These are phyloP conservation scores for Neurospora sublineolata DNA, from an alignment of 495 filamentous ascomycete species.

Conservation along the genomic window DNA sequence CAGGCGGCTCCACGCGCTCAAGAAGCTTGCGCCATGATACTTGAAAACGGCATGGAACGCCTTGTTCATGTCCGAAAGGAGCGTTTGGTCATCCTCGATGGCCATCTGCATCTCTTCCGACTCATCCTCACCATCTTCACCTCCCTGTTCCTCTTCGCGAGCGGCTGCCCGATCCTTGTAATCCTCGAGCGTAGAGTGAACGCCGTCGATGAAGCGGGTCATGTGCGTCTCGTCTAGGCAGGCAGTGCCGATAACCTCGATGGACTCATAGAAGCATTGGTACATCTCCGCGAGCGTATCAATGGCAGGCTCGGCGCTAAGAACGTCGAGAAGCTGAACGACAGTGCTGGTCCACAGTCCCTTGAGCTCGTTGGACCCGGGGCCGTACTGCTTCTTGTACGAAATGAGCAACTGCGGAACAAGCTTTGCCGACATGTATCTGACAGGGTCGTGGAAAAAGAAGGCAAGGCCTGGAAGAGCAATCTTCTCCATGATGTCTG, in stretches of 20 bases:
- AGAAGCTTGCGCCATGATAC: slow-evolving; percentile 75
- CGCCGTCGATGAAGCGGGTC: slow-evolving; percentile 73
- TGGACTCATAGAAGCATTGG: slow-evolving; percentile 98
- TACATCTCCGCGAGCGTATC: slow-evolving; percentile 99
- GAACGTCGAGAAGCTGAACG: slow-evolving; percentile 82
- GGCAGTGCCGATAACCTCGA: slow-evolving; percentile 82
- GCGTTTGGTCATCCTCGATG: slow-evolving; percentile 92
- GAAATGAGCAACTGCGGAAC: slow-evolving; percentile 91
- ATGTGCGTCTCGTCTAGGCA: slow-evolving; percentile 69
- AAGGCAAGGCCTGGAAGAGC: slow-evolving; percentile 88
- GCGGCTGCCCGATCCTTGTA: slow-evolving; percentile 75
- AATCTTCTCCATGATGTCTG: slow-evolving; percentile 92
- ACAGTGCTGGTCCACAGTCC: slow-evolving; percentile 78
- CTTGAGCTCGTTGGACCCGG: slow-evolving; percentile 57
- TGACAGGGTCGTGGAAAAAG: slow-evolving; percentile 98
- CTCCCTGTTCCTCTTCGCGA: slow-evolving; percentile 57
- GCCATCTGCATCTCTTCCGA: slow-evolving; percentile 72
- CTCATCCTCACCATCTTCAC: slow-evolving; percentile 57
- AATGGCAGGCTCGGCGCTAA: slow-evolving; percentile 89
- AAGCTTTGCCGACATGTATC: slow-evolving; percentile 87
- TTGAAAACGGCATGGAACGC: slow-evolving; percentile 99
- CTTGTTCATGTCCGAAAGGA: slow-evolving; percentile 99
- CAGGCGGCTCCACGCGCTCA: slow-evolving; percentile 76
- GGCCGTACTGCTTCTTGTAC: slow-evolving; percentile 81
- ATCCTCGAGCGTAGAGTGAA: slow-evolving; percentile 74